Evolutionary conservation across 1,284 basidiomycete species (phyloP).

Genomic region (Albatrellus sp.): DNA sequence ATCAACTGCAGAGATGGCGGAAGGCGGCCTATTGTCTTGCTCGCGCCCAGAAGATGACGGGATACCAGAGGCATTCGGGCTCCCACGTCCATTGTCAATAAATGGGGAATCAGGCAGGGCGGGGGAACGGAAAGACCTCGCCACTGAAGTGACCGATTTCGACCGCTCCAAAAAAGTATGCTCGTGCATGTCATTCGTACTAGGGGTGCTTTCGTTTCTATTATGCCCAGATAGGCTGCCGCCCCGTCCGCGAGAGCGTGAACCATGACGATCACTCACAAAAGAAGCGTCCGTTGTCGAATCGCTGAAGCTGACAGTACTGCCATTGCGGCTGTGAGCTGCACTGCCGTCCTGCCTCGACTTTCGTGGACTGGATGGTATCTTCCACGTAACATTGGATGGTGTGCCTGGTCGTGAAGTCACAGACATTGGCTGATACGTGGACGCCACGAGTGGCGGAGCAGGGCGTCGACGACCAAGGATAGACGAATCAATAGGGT

Average conservation of each 20-base stretch:
- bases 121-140: constrained; percentile 39
- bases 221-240: constrained; percentile 6
- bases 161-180: constrained; percentile 23
- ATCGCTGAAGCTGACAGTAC: constrained; percentile 22
- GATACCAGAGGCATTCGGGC: constrained; percentile 14
- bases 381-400: constrained; percentile 55
- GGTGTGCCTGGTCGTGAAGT: constrained; percentile 59
- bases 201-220: constrained; percentile 26
- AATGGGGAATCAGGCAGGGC: constrained; percentile 46
- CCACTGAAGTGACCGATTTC: constrained; percentile 21
- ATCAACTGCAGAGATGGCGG: constrained; percentile 40
- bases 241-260: constrained; percentile 8
- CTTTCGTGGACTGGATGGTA: constrained; percentile 13
- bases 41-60: neutral
- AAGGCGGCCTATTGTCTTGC: constrained; percentile 29
- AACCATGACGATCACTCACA: constrained; percentile 6
- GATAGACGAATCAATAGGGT: constrained; percentile 32
- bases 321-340: constrained; percentile 46
- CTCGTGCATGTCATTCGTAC: constrained; percentile 18
- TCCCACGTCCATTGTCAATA: constrained; percentile 21
- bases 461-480: constrained; percentile 46
- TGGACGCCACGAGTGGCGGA: constrained; percentile 48
- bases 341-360: constrained; percentile 16
- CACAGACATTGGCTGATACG: constrained; percentile 47
- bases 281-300: constrained; percentile 5